Base-by-base conservation (phyloP, 2,329 filamentous ascomycete species). In the Stemphylium lycopersici region DNA sequence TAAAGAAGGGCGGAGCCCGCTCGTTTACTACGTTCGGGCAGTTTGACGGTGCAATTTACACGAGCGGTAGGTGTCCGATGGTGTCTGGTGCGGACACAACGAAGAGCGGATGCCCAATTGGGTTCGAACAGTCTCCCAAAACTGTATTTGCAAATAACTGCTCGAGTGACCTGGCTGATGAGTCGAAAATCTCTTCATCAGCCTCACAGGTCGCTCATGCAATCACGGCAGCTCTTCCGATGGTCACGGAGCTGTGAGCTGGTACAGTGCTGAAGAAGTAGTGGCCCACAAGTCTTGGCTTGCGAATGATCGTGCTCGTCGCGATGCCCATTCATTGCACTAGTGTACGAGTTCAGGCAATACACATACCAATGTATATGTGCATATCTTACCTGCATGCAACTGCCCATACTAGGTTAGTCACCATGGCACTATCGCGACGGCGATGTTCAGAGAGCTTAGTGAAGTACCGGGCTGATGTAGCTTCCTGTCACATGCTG, bases 11-110 rank as follows among this genome's bases (percentile, higher is more conserved):
- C 15, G 31, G 38, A 32, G 47, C 44, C 10, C 34, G 43, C 16
- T 40, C 50, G 20, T 58, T 55, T 29, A 46, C 44, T 24, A 52
- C 48, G 18, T 55, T 48, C 32, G 51, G 51, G n/a, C 48, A 49
- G 15, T 46, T 52, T 38, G n/a, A 34, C 16, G 16, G 29, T 24
- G 7, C 13, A 10, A 20, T 33, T n/a, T 39, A 33, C 29, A 20
- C 24, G 32, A 29, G 12, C 24, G 24, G 39, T 11, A 24, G 39
- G 22, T 41, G 39, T 7, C 39, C 39, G 22, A 41, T 41, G 39
- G 6, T 11, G 2, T 20, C 24, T 29, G 39, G 5, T 6, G 26
- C 10, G 12, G 39, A 3, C 15, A 26, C 39, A 13, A 10, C 6
- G 8, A 41, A 31, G 12, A n/a, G 13, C 8, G 15, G 4, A 29